A percentile compares a stretch with the other conserved stretches of the same genome.
These are phyloP conservation scores for Cichorium intybus DNA, from an alignment of 140 eudicot genomes.

Conservation along the genomic window DNA sequence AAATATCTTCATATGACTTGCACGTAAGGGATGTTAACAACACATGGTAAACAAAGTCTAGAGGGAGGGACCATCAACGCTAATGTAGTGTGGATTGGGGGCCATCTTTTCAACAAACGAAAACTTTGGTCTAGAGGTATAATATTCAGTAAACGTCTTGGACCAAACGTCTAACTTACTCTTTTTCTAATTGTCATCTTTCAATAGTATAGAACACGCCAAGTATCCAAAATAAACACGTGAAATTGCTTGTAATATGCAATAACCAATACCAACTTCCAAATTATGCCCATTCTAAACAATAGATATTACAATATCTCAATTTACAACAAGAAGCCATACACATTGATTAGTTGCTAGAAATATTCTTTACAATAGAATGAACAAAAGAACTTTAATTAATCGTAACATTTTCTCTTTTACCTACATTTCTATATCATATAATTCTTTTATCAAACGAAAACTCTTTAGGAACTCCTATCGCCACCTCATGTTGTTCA, in stretches of 20 bases:
- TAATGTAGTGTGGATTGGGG: too few relatives aligned
- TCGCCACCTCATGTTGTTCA: constrained; percentile 34
- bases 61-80: too few relatives aligned
- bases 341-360: not conserved
- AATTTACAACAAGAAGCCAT: not conserved
- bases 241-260: not conserved
- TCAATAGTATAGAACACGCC: not conserved
- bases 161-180: too few relatives aligned
- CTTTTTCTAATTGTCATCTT: too few relatives aligned
- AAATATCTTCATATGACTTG: too few relatives aligned
- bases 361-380: constrained; percentile 9
- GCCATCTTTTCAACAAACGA: too few relatives aligned
- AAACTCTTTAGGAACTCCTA: constrained; percentile 39
- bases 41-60: too few relatives aligned
- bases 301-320: not conserved
- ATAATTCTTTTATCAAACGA: constrained; percentile 46
- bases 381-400: constrained; percentile 17
- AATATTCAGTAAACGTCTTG: too few relatives aligned
- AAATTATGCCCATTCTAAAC: not conserved
- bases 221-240: not conserved
- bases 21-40: too few relatives aligned
- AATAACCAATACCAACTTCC: not conserved
- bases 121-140: too few relatives aligned
- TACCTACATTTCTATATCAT: constrained; percentile 16
- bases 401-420: not conserved